Percentiles rank a stretch among this genome's conserved stretches.
Evolutionary conservation across 306 rosid species (phyloP).

Genomic region (Cicer chorassanicum): DNA sequence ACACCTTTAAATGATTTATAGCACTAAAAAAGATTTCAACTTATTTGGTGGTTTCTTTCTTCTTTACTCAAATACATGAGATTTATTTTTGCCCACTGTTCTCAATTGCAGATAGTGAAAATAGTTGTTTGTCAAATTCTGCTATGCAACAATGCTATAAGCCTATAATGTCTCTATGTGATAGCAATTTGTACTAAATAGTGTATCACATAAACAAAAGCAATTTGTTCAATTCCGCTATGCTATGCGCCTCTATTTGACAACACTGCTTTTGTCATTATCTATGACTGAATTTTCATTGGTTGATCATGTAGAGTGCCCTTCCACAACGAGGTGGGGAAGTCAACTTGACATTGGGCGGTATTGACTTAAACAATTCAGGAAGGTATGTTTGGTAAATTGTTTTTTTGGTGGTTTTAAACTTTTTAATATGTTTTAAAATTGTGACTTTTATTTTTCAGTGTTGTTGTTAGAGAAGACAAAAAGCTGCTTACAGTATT

Average conservation of each 20-base stretch:
- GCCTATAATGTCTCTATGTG: too few species aligned
- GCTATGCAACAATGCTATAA: too few species aligned
- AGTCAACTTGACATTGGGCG: conserved; percentile 94
- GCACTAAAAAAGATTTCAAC: neutral
- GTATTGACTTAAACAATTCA: conserved; percentile 98
- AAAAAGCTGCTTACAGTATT: conserved; percentile 93
- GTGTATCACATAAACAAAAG: too few species aligned
- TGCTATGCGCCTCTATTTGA: too few species aligned
- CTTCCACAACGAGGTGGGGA: conserved; percentile 98
- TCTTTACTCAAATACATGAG: conserved; percentile 17
- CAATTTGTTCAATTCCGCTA: too few species aligned
- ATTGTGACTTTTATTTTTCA: conserved; percentile 53
- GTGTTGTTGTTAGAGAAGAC: conserved; percentile 99
- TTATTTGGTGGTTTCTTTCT: neutral
- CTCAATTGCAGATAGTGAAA: too few species aligned
- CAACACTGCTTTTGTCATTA: neutral
- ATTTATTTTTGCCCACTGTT: conserved; percentile 3
- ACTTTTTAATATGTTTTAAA: conserved; percentile 39
- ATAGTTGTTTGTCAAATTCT: too few species aligned
- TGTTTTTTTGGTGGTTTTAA: neutral
- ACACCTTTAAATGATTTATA: neutral
- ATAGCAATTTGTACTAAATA: too few species aligned
- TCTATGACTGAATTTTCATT: conserved; percentile 35
- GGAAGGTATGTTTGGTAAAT: conserved; percentile 73
- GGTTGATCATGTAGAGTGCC: conserved; percentile 66